Base-by-base conservation (phyloP, 345 rosid genomes). In the Ailanthus altissimus region DNA sequence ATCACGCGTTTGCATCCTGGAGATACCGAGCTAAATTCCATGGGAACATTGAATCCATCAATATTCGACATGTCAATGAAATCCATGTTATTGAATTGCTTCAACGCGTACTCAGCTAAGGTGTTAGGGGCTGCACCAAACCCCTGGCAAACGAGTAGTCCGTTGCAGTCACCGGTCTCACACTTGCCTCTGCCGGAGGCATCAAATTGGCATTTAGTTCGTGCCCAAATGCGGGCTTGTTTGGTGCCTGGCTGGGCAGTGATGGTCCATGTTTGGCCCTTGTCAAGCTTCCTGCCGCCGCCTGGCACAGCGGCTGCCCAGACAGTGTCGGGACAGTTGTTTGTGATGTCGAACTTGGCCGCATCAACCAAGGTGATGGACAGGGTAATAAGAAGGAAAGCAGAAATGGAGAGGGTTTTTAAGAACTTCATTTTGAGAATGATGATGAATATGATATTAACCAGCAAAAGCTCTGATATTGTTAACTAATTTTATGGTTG, bases 301-400 rank as follows among this genome's bases (percentile, higher is more conserved):
- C 86, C 88, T 58, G 89, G 91, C 20, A 75, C 77, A 0, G 91
- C 85, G 0, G 89, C 88, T 0, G 91, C 89, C 91, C 91, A 88
- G 12, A 87, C 87, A 7, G 87, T 81, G 79, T 75, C 74, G 20
- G 83, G 38, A 21, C 87, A 85, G 46, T 78, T 82, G 78, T 87
- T 85, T 18, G 64, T 13, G 67, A 87, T 85, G 9, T 79, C 75
- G 25, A 87, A 86, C 18, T 66, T 83, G 78, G 90, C 88, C 9
- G 89, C 88, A 1, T 68, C 25, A 13, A 75, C 75, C 5, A 50
- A 61, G 28, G 78, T 64, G 62, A 80, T 10, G 68, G 5, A 38
- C 26, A 80, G 68, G 59, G 74, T n/a, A 14, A 23, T 60, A 5
- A 82, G 6, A 74, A 73, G 61, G 46, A 75, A 23, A 60, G 40